Conservation (phyloP, 192 early-diverging fungal genomes). For the Kickxella alabastrina region DNA sequence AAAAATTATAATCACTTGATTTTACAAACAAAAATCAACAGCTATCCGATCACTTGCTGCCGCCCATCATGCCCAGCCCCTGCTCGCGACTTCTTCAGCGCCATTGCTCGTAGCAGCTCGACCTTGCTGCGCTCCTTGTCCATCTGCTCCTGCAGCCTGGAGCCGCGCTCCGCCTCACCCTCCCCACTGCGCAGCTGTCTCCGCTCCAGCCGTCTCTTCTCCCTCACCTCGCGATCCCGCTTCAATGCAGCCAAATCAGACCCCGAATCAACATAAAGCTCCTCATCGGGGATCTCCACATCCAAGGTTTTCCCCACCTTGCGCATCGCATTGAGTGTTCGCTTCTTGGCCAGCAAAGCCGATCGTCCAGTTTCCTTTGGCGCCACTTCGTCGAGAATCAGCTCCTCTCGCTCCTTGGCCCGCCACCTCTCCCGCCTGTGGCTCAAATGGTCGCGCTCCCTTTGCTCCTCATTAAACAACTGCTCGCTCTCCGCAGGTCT, state of each 20-base stretch:
- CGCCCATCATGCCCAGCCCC: conserved; percentile 42
- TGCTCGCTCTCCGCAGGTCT: background rate
- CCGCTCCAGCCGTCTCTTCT: conserved; percentile 13
- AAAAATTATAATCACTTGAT: no score
- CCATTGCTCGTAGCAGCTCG: conserved; percentile 67
- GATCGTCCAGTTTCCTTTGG: conserved; percentile 49
- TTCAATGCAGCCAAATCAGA: conserved; percentile 45
- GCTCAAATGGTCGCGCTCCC: conserved; percentile 21
- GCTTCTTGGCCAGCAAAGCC: conserved; percentile 36
- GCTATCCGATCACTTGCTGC: no score
- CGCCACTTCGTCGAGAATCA: conserved; percentile 47
- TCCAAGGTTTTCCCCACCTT: conserved; percentile 23
- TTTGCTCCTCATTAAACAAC: conserved; percentile 22
- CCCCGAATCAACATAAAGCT: conserved; percentile 43
- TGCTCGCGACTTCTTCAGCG: conserved; percentile 51
- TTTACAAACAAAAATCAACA: no score
- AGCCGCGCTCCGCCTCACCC: conserved; percentile 21
- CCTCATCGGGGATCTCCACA: conserved; percentile 24
- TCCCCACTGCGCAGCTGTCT: conserved; percentile 16
- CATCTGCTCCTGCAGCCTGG: conserved; percentile 44
- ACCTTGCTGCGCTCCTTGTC: conserved; percentile 72
- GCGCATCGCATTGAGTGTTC: conserved; percentile 20
- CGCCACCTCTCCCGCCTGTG: conserved; percentile 23
- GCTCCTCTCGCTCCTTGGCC: conserved; percentile 30
- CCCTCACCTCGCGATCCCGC: conserved; percentile 39